Evolutionary conservation across 257 asterid genomes (phyloP), one percentile per base, ranked within the genome.

Genomic region (Capsicum rhomboideum): DNA sequence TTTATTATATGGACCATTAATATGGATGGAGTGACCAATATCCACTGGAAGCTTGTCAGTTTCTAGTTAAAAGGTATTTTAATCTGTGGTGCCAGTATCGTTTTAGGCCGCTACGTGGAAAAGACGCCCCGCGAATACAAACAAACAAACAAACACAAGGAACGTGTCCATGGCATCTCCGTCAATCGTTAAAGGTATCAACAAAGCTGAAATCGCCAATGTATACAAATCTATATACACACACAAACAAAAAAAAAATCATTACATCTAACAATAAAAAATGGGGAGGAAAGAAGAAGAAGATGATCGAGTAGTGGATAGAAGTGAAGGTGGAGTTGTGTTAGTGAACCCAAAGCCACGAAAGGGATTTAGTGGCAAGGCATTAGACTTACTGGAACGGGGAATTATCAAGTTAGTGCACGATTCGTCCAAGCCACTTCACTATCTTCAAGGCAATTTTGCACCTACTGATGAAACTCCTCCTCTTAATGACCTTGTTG

Each of bases 381-480:
- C 91, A 6, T 80, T 92, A 2, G 99, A 94, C 84, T 93, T 90
- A 94, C 56, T 96, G 82, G 99, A 96, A 85, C 89, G 89, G 91
- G 85, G 90, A n/a, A 88, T 90, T 37, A 91, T 94, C 78, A 93
- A 93, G 90, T 80, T 94, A 79, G 87, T 91, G 98, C 90, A 94
- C 74, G 96, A 92, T 79, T 63, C 94, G 5, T 89, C 88, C 69
- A 90, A 82, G 31, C 95, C 97, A 14, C 95, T 94, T 40, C 95
- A 96, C 79, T 96, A 91, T 84, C 90, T 96, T 20, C 79, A 88
- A 79, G 98, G 97, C 23, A 96, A 94, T 87, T 96, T 93, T 79
- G 97, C 90, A 46, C 98, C 99, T 66, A 44, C 64, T 63, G 93
- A 93, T 54, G 99, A 96, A 87, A 92, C 98, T 72, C 93, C 98